A percentile compares a stretch with the other conserved stretches of the same genome.
These are phyloP conservation scores for Aspergillus jensenii DNA, from an alignment of 2,329 filamentous ascomycete species.

Conservation along the genomic window DNA sequence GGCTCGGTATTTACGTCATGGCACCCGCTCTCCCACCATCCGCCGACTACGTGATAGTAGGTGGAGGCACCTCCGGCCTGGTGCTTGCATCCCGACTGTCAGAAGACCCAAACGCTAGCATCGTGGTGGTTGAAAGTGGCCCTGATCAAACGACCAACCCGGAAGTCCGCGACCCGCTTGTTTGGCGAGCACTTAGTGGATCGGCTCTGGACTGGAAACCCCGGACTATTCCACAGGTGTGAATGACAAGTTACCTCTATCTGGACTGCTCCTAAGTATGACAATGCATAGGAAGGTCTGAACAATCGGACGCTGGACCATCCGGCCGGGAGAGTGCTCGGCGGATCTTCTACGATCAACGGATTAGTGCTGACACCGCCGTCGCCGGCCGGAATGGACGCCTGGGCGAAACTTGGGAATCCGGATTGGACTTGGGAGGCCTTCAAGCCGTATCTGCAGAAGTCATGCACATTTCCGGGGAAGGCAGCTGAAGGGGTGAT, in stretches of 20 bases:
- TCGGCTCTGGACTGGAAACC: slow-evolving; percentile 4
- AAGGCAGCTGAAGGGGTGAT: background rate
- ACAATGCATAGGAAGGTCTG: background rate
- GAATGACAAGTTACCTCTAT: background rate
- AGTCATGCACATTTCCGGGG: background rate
- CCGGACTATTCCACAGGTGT: background rate
- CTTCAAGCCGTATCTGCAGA: slow-evolving; percentile 14
- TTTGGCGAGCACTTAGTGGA: background rate
- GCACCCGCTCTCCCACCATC: too few relatives aligned
- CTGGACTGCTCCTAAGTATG: background rate
- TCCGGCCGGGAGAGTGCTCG: slow-evolving; percentile 3
- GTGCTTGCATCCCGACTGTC: slow-evolving; percentile 1
- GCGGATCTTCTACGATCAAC: slow-evolving; percentile 5
- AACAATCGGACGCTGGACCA: background rate
- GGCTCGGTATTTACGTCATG: background rate
- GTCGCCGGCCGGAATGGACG: slow-evolving; percentile 39
- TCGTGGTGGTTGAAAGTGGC: background rate
- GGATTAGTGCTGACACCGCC: slow-evolving; percentile 32
- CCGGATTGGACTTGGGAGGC: slow-evolving; percentile 18
- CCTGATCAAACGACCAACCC: background rate
- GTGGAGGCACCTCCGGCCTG: slow-evolving; percentile 6
- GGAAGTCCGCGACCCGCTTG: background rate
- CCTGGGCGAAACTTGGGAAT: slow-evolving; percentile 29
- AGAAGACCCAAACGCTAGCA: background rate
- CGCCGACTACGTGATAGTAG: background rate